Percentiles rank a stretch among this genome's conserved stretches.
These are phyloP conservation scores for Auricularia auricula-judae DNA, from an alignment of 768 basidiomycete species.

Conservation along the genomic window DNA sequence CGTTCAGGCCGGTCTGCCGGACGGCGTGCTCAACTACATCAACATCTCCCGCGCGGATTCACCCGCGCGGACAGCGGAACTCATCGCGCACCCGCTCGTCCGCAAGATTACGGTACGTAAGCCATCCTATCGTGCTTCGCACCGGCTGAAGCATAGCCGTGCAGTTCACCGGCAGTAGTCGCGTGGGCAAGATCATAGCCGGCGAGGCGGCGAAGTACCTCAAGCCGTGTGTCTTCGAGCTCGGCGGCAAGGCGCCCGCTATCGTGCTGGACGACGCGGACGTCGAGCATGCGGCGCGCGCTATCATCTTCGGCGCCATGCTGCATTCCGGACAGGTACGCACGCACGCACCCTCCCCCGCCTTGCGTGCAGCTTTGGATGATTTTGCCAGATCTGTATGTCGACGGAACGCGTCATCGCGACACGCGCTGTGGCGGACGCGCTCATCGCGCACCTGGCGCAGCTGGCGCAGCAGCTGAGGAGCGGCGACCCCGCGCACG, in stretches of 20 bases:
- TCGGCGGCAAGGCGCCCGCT: conserved; percentile 44
- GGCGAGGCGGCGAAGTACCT: conserved; percentile 43
- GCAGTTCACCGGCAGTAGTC: conserved; percentile 47
- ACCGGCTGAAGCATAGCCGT: conserved; percentile 2
- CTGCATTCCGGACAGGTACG: conserved; percentile 29
- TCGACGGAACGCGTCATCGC: conserved; percentile 48
- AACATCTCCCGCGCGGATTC: conserved; percentile 33
- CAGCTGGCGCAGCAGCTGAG: conserved; percentile 22
- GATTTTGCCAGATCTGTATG: conserved; percentile 38
- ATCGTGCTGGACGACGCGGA: conserved; percentile 45
- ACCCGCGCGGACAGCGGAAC: conserved; percentile 33
- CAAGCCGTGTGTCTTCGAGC: conserved; percentile 45
- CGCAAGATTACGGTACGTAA: conserved; percentile 39
- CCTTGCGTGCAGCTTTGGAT: no score
- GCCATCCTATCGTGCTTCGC: not conserved
- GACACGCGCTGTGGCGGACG: conserved; percentile 28
- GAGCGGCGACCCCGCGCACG: conserved; percentile 26
- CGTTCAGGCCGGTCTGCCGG: conserved; percentile 46
- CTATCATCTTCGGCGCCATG: conserved; percentile 33
- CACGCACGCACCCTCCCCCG: not conserved
- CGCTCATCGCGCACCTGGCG: conserved; percentile 25
- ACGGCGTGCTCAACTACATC: conserved; percentile 47
- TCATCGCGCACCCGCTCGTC: conserved; percentile 44
- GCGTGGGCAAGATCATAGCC: conserved; percentile 42
- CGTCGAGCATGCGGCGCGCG: conserved; percentile 39